Conservation (phyloP, 2,329 filamentous ascomycete genomes). For the Sordariomycetes sp. region DNA sequence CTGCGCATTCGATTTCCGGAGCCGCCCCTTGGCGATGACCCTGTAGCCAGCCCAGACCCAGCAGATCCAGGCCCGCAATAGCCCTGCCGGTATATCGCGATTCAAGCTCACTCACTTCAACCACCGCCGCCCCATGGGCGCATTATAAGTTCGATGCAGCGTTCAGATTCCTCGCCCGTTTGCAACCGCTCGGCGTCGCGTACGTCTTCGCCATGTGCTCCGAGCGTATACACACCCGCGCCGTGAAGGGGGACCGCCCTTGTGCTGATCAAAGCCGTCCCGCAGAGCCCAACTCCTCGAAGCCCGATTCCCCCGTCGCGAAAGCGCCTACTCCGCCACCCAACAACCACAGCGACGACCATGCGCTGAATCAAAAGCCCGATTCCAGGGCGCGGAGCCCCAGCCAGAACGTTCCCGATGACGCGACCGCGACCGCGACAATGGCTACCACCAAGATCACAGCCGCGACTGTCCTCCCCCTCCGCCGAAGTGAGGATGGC, state of each 20-base stretch:
- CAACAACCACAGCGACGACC: background rate
- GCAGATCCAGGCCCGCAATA: background rate
- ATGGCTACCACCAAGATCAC: background rate
- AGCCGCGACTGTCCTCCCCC: background rate
- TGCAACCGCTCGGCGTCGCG: constrained; percentile 2
- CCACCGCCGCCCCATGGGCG: constrained; percentile 2
- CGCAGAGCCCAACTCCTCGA: constrained; percentile 1
- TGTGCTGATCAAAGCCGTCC: constrained; percentile 1
- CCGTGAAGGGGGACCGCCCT: background rate
- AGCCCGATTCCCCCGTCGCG: background rate
- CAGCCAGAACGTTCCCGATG: background rate
- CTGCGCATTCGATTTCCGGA: background rate
- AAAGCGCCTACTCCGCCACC: background rate
- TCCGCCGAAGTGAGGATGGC: constrained; percentile 3
- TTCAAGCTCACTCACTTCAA: background rate
- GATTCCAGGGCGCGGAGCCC: background rate
- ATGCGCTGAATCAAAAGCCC: background rate
- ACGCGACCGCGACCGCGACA: background rate
- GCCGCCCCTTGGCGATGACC: background rate
- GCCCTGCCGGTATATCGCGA: background rate
- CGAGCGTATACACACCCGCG: background rate
- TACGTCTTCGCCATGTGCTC: background rate
- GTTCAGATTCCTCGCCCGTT: constrained; percentile 4
- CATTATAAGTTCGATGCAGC: constrained; percentile 7
- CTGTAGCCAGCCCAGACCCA: background rate